A percentile compares a stretch with the other conserved stretches of the same genome.
phyloP scores from a whole-genome alignment of 192 early-diverging fungal species.

The Oehlia diaphana region DNA sequence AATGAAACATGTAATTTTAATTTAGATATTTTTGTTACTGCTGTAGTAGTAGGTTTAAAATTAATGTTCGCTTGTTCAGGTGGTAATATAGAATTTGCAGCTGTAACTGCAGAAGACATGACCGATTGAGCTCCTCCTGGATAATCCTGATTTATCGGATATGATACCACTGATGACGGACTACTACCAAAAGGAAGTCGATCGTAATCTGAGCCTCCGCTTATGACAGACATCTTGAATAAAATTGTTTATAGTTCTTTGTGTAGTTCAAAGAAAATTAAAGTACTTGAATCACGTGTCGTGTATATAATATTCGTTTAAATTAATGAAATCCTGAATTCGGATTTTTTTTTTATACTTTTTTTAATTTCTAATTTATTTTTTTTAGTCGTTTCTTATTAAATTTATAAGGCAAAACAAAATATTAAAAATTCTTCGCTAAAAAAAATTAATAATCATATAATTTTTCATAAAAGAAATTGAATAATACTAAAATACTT shows the following conservation, averaged over 20 bases:
- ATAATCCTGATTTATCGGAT: background rate
- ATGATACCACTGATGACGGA: background rate
- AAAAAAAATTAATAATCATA: no score
- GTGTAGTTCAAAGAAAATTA: background rate
- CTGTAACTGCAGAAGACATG: background rate
- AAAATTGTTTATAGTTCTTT: background rate
- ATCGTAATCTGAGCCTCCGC: background rate
- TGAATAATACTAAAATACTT: no score
- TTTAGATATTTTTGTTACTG: slow-evolving; percentile 58
- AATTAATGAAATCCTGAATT: no score
- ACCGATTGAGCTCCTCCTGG: background rate
- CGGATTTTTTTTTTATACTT: no score
- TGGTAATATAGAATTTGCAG: slow-evolving; percentile 7
- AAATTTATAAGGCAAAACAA: no score
- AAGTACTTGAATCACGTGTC: background rate
- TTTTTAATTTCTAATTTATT: no score
- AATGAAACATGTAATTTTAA: slow-evolving; percentile 57
- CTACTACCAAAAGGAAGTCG: background rate
- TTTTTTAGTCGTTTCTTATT: no score
- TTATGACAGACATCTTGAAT: background rate
- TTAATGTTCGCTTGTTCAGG: slow-evolving; percentile 39
- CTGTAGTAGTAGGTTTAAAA: slow-evolving; percentile 56
- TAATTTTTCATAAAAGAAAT: no score
- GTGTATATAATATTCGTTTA: no score
- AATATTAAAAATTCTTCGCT: no score